phyloP scores from a whole-genome alignment of 1,284 basidiomycete species.

The Malassezia slooffiae region DNA sequence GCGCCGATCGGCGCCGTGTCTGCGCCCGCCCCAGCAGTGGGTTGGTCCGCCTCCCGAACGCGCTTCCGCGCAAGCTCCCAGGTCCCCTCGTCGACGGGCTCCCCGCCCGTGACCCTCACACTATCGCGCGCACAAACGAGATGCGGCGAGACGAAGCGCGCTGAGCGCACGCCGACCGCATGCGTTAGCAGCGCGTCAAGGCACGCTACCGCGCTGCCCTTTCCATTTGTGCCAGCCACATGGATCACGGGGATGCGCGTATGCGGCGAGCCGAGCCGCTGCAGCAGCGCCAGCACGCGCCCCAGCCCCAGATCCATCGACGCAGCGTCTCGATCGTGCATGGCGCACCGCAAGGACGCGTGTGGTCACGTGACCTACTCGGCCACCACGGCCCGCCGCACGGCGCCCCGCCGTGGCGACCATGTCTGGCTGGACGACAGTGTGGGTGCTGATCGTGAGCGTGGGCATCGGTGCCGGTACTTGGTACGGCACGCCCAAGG shows the following conservation, averaged over 20 bases:
- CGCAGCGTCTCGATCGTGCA: not conserved
- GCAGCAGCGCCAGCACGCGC: conserved; percentile 57
- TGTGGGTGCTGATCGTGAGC: conserved; percentile 35
- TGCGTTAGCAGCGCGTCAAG: conserved; percentile 64
- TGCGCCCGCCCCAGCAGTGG: conserved; percentile 56
- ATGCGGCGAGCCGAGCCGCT: conserved; percentile 52
- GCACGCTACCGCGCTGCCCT: conserved; percentile 79
- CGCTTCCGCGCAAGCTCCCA: conserved; percentile 54
- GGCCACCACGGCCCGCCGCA: not conserved
- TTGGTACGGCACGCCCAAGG: conserved; percentile 40
- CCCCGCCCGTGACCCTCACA: conserved; percentile 58
- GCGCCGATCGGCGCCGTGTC: conserved; percentile 22
- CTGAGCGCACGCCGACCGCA: conserved; percentile 54
- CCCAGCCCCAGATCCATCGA: conserved; percentile 67
- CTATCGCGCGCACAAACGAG: conserved; percentile 68
- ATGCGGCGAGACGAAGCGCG: conserved; percentile 86
- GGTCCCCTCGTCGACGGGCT: conserved; percentile 51
- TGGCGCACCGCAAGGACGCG: no score
- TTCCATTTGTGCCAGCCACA: conserved; percentile 92
- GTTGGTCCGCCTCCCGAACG: conserved; percentile 54
- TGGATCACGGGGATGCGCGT: conserved; percentile 76
- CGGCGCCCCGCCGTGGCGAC: not conserved
- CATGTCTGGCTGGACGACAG: conserved; percentile 44
- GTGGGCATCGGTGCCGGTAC: conserved; percentile 23
- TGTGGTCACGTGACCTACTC: conserved; percentile 1